Evolutionary conservation across 2,329 filamentous ascomycete genomes (phyloP).

Genomic region (Colletotrichum lini): DNA sequence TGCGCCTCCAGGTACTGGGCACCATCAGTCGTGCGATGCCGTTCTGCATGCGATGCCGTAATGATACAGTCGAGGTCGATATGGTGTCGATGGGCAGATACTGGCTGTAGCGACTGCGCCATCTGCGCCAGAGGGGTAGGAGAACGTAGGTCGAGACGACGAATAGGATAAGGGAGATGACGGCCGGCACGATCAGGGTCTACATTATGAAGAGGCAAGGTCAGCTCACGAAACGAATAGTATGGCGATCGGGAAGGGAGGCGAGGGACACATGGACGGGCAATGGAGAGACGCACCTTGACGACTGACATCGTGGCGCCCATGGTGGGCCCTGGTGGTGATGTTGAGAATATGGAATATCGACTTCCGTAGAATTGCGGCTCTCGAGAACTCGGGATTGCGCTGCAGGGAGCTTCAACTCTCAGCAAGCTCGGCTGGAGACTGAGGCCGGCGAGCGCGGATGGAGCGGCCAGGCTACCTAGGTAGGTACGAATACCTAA

Average conservation of each 20-base stretch:
- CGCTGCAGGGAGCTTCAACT: conserved; percentile 4
- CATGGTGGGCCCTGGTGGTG: conserved; percentile 47
- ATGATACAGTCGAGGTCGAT: conserved; percentile 68
- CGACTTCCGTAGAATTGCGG: conserved; percentile 8
- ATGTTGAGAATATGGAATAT: conserved; percentile 6
- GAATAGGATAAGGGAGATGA: conserved; percentile 80
- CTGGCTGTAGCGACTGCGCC: conserved; percentile 79
- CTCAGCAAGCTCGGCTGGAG: conserved; percentile 20
- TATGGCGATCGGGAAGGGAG: conserved; percentile 45
- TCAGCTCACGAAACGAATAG: conserved; percentile 29
- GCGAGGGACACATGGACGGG: conserved; percentile 13
- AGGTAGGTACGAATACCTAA: too few species aligned
- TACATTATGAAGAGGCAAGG: conserved; percentile 51
- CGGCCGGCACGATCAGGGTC: conserved; percentile 79
- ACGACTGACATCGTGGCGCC: conserved; percentile 52
- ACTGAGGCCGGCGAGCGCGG: conserved; percentile 22
- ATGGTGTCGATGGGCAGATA: conserved; percentile 80
- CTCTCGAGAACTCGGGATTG: background rate
- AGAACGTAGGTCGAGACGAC: conserved; percentile 75
- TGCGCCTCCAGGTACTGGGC: conserved; percentile 64
- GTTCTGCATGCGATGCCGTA: conserved; percentile 66
- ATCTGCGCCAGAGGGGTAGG: conserved; percentile 78
- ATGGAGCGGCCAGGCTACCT: conserved; percentile 27
- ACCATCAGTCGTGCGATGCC: conserved; percentile 57
- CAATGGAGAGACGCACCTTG: conserved; percentile 48